A percentile compares a stretch with the other conserved stretches of the same genome.
Conservation (phyloP, 306 rosid genomes). For the Lotus japonicus region DNA sequence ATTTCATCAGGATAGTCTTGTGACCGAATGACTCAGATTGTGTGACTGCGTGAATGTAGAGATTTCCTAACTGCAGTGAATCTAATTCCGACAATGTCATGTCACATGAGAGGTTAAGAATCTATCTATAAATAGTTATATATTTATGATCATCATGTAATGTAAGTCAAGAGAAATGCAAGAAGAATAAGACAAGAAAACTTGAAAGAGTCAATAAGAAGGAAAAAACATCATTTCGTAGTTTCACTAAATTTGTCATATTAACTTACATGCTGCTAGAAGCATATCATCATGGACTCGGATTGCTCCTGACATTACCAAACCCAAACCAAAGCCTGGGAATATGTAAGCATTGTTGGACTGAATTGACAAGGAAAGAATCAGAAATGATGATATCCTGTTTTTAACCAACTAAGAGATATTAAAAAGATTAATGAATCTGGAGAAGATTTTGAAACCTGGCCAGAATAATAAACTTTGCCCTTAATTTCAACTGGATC, state of each 20-base stretch:
- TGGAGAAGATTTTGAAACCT: constrained; percentile 40
- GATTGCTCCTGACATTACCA: constrained; percentile 85
- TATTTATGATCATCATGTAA: no score
- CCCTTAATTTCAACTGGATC: constrained; percentile 77
- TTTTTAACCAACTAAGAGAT: background rate
- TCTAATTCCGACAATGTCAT: no score
- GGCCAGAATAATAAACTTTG: constrained; percentile 63
- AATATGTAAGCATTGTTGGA: constrained; percentile 92
- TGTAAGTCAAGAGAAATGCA: no score
- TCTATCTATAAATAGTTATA: no score
- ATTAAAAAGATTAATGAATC: background rate
- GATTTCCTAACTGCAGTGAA: no score
- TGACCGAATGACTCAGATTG: no score
- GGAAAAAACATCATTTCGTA: no score
- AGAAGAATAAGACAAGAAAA: no score
- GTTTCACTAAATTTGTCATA: background rate
- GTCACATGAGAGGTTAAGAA: no score
- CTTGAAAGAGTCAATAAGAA: no score
- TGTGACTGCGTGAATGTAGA: no score
- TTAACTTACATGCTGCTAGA: constrained; percentile 83
- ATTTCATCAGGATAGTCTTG: no score
- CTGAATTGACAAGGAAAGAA: constrained; percentile 36
- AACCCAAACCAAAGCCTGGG: constrained; percentile 85
- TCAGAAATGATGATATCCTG: background rate
- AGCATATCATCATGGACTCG: constrained; percentile 92